Conservation (phyloP, 2,329 filamentous ascomycete species). For the Cladosporium sp. region DNA sequence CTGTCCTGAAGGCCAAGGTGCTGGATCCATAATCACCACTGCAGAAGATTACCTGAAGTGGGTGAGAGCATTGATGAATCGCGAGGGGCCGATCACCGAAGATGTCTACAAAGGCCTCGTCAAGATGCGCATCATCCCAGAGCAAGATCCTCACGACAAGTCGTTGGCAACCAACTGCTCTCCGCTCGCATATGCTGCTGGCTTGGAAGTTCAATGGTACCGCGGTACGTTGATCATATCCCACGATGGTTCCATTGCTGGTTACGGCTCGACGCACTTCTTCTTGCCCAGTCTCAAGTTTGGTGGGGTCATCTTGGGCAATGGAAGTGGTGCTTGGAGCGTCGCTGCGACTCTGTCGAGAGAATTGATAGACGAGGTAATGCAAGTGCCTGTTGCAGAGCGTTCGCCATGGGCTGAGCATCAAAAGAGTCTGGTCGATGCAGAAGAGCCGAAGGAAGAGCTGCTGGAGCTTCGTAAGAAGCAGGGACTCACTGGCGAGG, state of each 20-base stretch:
- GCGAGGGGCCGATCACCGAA: constrained; percentile 24
- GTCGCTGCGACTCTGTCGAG: constrained; percentile 17
- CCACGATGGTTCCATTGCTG: constrained; percentile 29
- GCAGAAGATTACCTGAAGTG: constrained; percentile 31
- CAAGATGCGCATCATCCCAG: constrained; percentile 22
- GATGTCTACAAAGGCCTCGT: constrained; percentile 24
- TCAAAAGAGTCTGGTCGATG: not conserved
- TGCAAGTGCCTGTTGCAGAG: constrained; percentile 18
- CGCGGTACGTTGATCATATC: constrained; percentile 27
- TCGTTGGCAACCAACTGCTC: constrained; percentile 17
- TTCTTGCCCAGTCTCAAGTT: constrained; percentile 28
- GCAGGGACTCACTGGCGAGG: constrained; percentile 5
- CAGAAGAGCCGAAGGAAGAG: constrained; percentile 12
- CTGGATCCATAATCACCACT: constrained; percentile 40
- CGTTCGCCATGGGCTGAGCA: constrained; percentile 17
- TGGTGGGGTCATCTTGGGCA: constrained; percentile 30
- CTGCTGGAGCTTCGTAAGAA: constrained; percentile 13
- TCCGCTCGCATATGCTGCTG: constrained; percentile 24
- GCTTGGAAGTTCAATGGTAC: constrained; percentile 28
- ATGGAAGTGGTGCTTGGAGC: constrained; percentile 19
- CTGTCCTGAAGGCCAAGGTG: constrained; percentile 35
- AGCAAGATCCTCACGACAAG: constrained; percentile 14
- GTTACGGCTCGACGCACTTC: constrained; percentile 26
- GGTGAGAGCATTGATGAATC: constrained; percentile 29
- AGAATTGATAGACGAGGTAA: constrained; percentile 25